phyloP scores from a whole-genome alignment of 2,329 filamentous ascomycete genomes.

The Scytalidium sp. region DNA sequence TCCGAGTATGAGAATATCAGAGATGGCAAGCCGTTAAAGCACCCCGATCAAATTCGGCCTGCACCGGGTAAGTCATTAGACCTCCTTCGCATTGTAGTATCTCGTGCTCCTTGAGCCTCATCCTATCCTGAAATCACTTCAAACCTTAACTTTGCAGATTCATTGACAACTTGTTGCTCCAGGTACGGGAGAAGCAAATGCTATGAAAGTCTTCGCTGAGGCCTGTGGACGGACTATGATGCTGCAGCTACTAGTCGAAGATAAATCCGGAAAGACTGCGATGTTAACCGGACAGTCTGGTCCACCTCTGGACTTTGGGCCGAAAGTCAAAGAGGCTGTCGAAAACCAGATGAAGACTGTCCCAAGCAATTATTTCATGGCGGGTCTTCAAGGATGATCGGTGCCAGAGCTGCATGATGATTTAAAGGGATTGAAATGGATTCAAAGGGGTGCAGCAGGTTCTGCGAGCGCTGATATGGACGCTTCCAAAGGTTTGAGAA shows the following conservation, averaged over 20 bases:
- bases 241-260: slow-evolving; percentile 16
- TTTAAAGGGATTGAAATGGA: no score
- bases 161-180: neutral
- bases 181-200: slow-evolving; percentile 16
- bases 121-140: neutral
- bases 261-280: slow-evolving; percentile 15
- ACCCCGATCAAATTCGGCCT: slow-evolving; percentile 32
- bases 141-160: neutral
- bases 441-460: no score
- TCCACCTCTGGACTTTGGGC: slow-evolving; percentile 13
- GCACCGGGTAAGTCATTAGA: slow-evolving; percentile 7
- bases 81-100: neutral
- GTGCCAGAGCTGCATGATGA: no score
- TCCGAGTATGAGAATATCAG: slow-evolving; percentile 37
- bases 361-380: slow-evolving; percentile 7
- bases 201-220: slow-evolving; percentile 15
- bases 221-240: slow-evolving; percentile 18
- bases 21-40: slow-evolving; percentile 27
- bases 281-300: slow-evolving; percentile 13
- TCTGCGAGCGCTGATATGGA: no score
- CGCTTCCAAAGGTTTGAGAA: no score
- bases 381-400: no score
- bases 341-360: slow-evolving; percentile 9
- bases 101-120: no score
- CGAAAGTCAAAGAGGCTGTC: slow-evolving; percentile 13